Evolutionary conservation across 2,329 filamentous ascomycete genomes (phyloP), one percentile per base, ranked within the genome.

Genomic region (Xylariaceae sp.): DNA sequence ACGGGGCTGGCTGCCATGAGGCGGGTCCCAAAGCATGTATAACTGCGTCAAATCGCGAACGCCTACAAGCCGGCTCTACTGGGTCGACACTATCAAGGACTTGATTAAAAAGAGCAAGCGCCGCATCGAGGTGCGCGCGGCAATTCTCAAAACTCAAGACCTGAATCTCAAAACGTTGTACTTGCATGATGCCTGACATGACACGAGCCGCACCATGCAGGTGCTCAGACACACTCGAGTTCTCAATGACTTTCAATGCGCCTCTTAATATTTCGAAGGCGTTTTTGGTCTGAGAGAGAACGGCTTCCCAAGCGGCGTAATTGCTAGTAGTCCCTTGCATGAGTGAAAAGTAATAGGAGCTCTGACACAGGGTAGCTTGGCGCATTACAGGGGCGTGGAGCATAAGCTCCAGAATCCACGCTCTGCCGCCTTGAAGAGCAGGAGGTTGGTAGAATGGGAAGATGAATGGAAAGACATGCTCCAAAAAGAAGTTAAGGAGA

Each of bases 151-250:
- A 64, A 40, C 57, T 64, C 39, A 57, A 49, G 7, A 65, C 46
- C 6, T 60, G 48, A 36, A 63, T 54, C 32, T 63, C 63, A 40
- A 64, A 64, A n/a, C 58, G 55, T 32, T 64, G 61, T 8, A 67
- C 42, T 38, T 67, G 65, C 43, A 67, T 56, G 39, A 68, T 63
- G 47, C 59, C 61, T 40, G 57, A 57, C 48, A 68, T 44, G n/a
- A 66, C 51, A 10, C 53, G 50, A 7, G 51, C 56, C 12, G 57
- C 53, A 6, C 57, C 51, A 21, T 55, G 53, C 22, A 54, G 8
- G 27, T 59, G 54, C 16, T 49, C 54, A 11, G 42, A 22, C 33
- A 58, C 42, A 16, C 25, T 37, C 6, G 50, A 49, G 21, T 43
- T 42, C n/a, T 37, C 42, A 22, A 60, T 51, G 12, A 55, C 48